These are phyloP conservation scores for Microbotryomycetes sp. DNA, from an alignment of 1,284 basidiomycete species.

Conservation along the genomic window DNA sequence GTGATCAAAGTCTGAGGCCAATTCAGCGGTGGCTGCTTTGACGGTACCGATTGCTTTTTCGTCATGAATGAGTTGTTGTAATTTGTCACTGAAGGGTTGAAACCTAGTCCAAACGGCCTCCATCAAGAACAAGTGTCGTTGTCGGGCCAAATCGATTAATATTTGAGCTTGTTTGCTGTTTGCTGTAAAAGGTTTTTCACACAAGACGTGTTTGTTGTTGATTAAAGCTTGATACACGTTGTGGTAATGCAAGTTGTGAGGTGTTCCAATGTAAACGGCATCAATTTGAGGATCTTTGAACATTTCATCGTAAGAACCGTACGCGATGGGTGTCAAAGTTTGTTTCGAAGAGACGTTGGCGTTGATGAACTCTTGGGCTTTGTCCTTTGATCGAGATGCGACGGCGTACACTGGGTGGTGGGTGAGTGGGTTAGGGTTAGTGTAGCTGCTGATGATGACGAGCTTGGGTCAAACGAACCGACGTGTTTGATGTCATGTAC, in stretches of 20 bases:
- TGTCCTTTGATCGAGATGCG: not conserved
- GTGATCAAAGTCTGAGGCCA: constrained; percentile 30
- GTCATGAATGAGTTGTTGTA: constrained; percentile 40
- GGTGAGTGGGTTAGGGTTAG: not conserved
- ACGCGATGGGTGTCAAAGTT: constrained; percentile 16
- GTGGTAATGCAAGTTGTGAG: constrained; percentile 46
- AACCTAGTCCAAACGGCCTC: constrained; percentile 38
- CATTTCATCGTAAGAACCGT: constrained; percentile 43
- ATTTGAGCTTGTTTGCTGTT: constrained; percentile 46
- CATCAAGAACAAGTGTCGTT: constrained; percentile 44
- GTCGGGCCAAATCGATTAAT: constrained; percentile 43
- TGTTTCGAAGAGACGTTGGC: not conserved
- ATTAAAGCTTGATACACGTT: constrained; percentile 44
- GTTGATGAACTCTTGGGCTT: not conserved
- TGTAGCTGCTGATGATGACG: not conserved
- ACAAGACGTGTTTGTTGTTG: constrained; percentile 46
- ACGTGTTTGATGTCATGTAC: constrained; percentile 47
- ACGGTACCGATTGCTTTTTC: constrained; percentile 43
- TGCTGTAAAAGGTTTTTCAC: constrained; percentile 48
- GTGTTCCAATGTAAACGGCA: constrained; percentile 49
- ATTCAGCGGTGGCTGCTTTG: constrained; percentile 40
- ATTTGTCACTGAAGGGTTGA: constrained; percentile 39
- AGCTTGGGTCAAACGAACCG: constrained; percentile 38
- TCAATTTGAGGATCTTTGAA: constrained; percentile 44
- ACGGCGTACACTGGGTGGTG: not conserved